Conservation (phyloP, 2,329 filamentous ascomycete genomes). For the Chrysosporium queenslandicum region DNA sequence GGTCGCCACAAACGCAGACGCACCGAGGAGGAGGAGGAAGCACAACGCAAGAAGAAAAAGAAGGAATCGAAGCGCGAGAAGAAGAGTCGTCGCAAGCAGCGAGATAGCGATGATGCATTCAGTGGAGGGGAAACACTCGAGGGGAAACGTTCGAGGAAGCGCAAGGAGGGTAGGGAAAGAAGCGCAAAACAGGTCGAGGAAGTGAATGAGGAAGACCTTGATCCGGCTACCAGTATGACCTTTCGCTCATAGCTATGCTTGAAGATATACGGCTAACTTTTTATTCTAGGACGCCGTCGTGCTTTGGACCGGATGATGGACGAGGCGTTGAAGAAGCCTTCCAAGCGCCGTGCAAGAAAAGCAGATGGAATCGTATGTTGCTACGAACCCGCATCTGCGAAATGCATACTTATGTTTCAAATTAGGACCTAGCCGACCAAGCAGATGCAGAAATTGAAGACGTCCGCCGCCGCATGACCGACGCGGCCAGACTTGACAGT, state of each 20-base stretch:
- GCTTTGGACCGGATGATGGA: constrained; percentile 83
- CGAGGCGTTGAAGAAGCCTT: constrained; percentile 72
- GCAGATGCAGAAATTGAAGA: constrained; percentile 82
- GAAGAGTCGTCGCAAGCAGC: constrained; percentile 62
- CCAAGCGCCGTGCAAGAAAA: constrained; percentile 60
- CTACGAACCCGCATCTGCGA: not conserved
- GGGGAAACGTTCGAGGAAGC: constrained; percentile 45
- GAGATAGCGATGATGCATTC: constrained; percentile 47
- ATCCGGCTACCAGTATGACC: constrained; percentile 66
- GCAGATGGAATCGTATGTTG: constrained; percentile 73
- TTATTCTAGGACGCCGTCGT: constrained; percentile 52
- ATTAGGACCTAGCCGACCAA: constrained; percentile 75
- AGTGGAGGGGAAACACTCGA: constrained; percentile 44
- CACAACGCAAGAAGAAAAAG: constrained; percentile 60
- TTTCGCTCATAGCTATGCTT: not conserved
- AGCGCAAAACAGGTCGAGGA: constrained; percentile 46
- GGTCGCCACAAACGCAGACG: constrained; percentile 57
- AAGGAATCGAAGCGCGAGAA: constrained; percentile 48
- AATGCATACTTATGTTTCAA: not conserved
- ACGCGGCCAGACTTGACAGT: constrained; percentile 79
- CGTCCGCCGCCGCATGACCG: constrained; percentile 82
- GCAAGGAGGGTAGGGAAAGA: constrained; percentile 42
- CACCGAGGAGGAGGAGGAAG: constrained; percentile 47
- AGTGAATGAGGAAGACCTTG: constrained; percentile 66
- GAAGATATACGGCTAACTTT: not conserved